phyloP scores from a whole-genome alignment of 176 grass and related monocot genomes.

The Miscanthus lutarioriparius region DNA sequence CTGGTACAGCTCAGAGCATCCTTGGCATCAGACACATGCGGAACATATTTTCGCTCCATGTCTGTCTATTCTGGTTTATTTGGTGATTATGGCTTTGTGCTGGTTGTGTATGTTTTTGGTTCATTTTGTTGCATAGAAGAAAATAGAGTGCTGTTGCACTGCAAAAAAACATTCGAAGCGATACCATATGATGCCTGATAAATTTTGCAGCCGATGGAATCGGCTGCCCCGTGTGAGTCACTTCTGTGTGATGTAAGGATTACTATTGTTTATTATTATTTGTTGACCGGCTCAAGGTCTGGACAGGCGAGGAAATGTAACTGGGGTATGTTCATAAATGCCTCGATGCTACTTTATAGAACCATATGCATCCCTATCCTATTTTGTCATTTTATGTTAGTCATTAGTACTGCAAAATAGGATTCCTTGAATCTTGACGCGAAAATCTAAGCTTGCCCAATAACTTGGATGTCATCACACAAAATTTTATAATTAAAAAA shows the following conservation, averaged over 20 bases:
- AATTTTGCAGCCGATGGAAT: slow-evolving; percentile 37
- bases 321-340: slow-evolving; percentile 18
- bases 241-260: slow-evolving; percentile 36
- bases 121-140: slow-evolving; percentile 45
- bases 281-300: slow-evolving; percentile 3
- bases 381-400: neutral
- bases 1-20: slow-evolving; percentile 15
- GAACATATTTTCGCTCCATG: slow-evolving; percentile 27
- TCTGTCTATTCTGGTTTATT: slow-evolving; percentile 15
- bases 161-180: slow-evolving; percentile 17
- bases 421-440: neutral
- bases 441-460: neutral
- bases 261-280: slow-evolving; percentile 35
- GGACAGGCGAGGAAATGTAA: slow-evolving; percentile 6
- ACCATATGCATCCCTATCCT: neutral
- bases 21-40: neutral
- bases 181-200: slow-evolving; percentile 20
- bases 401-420: neutral
- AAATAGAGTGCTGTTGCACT: slow-evolving; percentile 22
- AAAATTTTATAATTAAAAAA: neutral
- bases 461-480: too few species aligned
- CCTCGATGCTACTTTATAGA: neutral
- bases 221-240: slow-evolving; percentile 17
- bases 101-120: slow-evolving; percentile 39
- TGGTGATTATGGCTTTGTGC: slow-evolving; percentile 29